Percentiles rank a stretch among this genome's conserved stretches.
phyloP scores from a whole-genome alignment of 257 asterid species.

The Penstemon newberryi region DNA sequence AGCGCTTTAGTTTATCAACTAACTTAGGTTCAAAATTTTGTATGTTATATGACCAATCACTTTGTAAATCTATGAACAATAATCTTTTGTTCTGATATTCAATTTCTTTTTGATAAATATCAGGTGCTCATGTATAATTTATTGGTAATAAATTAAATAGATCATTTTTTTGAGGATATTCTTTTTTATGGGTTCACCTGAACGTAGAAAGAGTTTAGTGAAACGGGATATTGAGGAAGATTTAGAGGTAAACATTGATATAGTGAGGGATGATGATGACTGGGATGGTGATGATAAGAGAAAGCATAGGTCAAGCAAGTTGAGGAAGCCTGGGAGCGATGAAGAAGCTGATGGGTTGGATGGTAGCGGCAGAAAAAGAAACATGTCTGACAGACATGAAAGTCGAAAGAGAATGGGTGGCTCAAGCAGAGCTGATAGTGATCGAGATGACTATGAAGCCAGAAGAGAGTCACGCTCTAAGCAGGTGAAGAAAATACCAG shows the following conservation, averaged over 20 bases:
- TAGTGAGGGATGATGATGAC: constrained; percentile 61
- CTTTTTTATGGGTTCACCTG: constrained; percentile 73
- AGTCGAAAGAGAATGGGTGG: constrained; percentile 68
- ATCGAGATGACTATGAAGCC: constrained; percentile 67
- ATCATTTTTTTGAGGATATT: constrained; percentile 29
- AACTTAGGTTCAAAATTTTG: no score
- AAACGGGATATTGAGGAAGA: constrained; percentile 61
- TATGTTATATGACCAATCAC: no score
- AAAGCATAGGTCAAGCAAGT: constrained; percentile 53
- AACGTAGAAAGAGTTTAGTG: constrained; percentile 44
- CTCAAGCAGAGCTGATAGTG: constrained; percentile 61
- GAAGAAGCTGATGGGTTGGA: constrained; percentile 71
- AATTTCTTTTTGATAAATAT: no score
- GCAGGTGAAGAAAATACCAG: constrained; percentile 64
- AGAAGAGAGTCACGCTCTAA: constrained; percentile 61
- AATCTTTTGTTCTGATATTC: no score
- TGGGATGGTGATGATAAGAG: constrained; percentile 60
- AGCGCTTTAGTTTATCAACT: no score
- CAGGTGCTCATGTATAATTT: neutral
- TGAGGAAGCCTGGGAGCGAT: constrained; percentile 49
- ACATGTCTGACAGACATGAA: constrained; percentile 58
- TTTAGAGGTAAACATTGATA: constrained; percentile 65
- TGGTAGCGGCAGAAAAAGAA: constrained; percentile 61
- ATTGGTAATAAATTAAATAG: constrained; percentile 27
- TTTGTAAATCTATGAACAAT: no score